Percentiles rank a stretch among this genome's conserved stretches.
These are phyloP conservation scores for Sugiyamaella sp. DNA, from an alignment of 1,139 yeast species.

Conservation along the genomic window DNA sequence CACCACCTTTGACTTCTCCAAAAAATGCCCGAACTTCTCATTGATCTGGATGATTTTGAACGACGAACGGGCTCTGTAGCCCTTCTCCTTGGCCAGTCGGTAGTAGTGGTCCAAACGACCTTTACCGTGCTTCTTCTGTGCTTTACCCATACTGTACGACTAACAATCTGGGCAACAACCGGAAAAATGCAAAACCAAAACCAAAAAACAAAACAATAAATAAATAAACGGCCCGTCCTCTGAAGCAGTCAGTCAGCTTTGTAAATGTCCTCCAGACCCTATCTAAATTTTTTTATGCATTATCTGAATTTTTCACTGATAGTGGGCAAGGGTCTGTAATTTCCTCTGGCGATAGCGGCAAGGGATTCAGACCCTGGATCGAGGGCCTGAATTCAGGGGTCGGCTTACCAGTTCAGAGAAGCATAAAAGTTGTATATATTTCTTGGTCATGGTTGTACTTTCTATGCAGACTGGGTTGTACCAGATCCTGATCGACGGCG, in stretches of 20 bases:
- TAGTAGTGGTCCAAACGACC: conserved; percentile 99
- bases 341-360: no score
- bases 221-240: conserved; percentile 9
- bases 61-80: conserved; percentile 98
- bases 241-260: no score
- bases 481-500: no score
- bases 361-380: no score
- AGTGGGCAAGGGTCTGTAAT: conserved; percentile 10
- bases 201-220: not conserved
- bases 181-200: not conserved
- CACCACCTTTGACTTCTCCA: conserved; percentile 95
- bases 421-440: no score
- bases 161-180: not conserved
- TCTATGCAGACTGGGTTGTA: no score
- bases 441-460: no score
- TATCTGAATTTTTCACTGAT: conserved; percentile 10
- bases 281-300: conserved; percentile 10
- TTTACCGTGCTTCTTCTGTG: conserved; percentile 95
- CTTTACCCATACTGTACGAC: conserved; percentile 69
- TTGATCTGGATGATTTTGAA: conserved; percentile 93
- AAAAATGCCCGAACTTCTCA: conserved; percentile 93
- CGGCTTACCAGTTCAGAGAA: no score
- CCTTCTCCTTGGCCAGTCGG: conserved; percentile 94
- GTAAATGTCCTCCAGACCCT: conserved; percentile 1
- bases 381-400: no score